phyloP scores from a whole-genome alignment of 1,284 basidiomycete genomes.

The Wallemia mellicola region DNA sequence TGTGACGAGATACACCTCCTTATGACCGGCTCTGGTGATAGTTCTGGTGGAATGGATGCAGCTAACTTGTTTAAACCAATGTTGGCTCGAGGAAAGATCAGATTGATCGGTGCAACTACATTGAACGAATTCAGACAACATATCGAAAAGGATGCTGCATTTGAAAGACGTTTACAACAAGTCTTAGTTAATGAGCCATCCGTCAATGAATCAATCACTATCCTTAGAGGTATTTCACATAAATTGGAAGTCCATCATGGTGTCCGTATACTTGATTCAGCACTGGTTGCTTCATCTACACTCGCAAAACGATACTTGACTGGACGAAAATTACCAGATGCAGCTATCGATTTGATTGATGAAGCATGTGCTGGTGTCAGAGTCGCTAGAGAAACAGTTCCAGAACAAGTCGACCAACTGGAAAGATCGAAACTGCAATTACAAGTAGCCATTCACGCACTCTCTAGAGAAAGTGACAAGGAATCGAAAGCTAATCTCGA shows the following conservation, averaged over 20 bases:
- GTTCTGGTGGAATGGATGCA: constrained; percentile 21
- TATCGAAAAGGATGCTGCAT: constrained; percentile 60
- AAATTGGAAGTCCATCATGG: constrained; percentile 49
- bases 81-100: constrained; percentile 64
- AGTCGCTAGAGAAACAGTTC: constrained; percentile 75
- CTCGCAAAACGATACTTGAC: constrained; percentile 74
- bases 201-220: constrained; percentile 72
- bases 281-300: constrained; percentile 67
- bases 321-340: constrained; percentile 12
- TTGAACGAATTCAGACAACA: constrained; percentile 78
- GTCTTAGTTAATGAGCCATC: constrained; percentile 76
- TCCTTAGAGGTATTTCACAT: constrained; percentile 65
- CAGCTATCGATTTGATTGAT: constrained; percentile 15
- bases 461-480: constrained; percentile 50
- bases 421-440: constrained; percentile 73
- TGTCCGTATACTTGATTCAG: constrained; percentile 63
- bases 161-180: constrained; percentile 82
- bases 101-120: constrained; percentile 77
- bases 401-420: constrained; percentile 81
- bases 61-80: constrained; percentile 73
- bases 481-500: constrained; percentile 59
- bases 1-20: constrained; percentile 81
- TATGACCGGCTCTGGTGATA: constrained; percentile 40
- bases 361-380: constrained; percentile 29
- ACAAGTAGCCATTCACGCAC: constrained; percentile 81